Base-by-base conservation (phyloP, 495 filamentous ascomycete genomes). In the Usnea hakonensis region DNA sequence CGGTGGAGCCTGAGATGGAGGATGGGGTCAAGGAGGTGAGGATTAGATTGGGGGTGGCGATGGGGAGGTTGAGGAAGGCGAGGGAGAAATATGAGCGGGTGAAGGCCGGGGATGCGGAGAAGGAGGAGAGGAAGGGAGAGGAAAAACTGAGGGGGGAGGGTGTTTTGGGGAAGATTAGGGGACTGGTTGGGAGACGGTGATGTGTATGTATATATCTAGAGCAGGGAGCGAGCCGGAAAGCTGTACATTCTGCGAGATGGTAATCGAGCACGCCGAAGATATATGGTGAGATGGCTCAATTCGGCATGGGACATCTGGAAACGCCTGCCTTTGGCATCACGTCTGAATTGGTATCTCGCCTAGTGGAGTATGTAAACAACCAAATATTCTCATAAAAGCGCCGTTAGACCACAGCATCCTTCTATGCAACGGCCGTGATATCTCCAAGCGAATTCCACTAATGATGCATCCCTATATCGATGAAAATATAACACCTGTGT, bases 181-280 rank as follows among this genome's bases (percentile, higher is more conserved):
- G 73, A 75, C 37, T 79, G 80, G 60, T 73, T 78, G 63, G 73
- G 76, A 26, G 80, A 73, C 37, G 80, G 72, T 9, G 93, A 97
- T 69, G 92, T 95, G 9, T 10, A 2, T 5, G 11, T 36, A 11
- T 5, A 36, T 5, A 36, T 6, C 11, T 19, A 50, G 11, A 30
- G 13, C 46, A 50, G 46, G 14, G 26, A 30, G 23, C 23, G 30
- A 16, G 46, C 2, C 11, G 46, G 23, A 17, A 30, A 30, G 26
- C 46, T 50, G 23, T 46, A 46, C 23, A 50, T 11, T 2, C 14
- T 14, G 26, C 43, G 17, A 14, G 30, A 7, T 11, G 7, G 21
- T 5, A 6, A 17, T 13, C 5, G 2, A n/a, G 23, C 23, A n/a
- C 21, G 26, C 6, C 11, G 8, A 8, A 26, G 21, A 48, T n/a